A percentile compares a stretch with the other conserved stretches of the same genome.
phyloP scores from a whole-genome alignment of 495 filamentous ascomycete genomes.

The Penicillium herquei region DNA sequence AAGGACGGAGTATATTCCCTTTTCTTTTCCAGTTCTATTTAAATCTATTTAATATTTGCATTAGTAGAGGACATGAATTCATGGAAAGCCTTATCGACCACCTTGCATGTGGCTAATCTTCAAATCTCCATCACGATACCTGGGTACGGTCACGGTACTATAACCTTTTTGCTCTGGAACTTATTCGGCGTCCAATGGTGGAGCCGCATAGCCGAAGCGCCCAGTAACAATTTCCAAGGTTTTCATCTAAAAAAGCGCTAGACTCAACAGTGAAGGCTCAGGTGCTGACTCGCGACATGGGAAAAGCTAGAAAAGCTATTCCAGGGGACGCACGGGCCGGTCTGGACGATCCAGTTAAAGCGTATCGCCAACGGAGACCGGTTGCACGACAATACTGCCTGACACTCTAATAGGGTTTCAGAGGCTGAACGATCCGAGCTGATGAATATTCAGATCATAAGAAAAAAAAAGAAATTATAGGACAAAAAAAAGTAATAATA shows the following conservation, averaged over 20 bases:
- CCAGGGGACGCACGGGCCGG: slow-evolving; percentile 21
- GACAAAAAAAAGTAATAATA: no score
- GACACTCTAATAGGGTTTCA: slow-evolving; percentile 22
- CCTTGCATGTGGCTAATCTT: slow-evolving; percentile 15
- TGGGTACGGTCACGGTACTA: no score
- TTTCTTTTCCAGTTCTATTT: no score
- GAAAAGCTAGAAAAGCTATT: slow-evolving; percentile 2
- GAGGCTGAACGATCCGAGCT: slow-evolving; percentile 24
- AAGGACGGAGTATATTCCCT: no score
- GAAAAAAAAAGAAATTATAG: no score
- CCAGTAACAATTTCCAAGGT: slow-evolving; percentile 4
- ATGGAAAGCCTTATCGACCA: slow-evolving; percentile 10
- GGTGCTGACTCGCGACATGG: neutral
- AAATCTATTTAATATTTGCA: no score
- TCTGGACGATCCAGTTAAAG: slow-evolving; percentile 27
- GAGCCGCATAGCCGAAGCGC: slow-evolving; percentile 15
- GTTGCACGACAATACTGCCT: slow-evolving; percentile 11
- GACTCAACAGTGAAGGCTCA: slow-evolving; percentile 2
- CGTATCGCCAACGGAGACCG: slow-evolving; percentile 42
- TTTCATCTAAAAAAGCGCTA: slow-evolving; percentile 2
- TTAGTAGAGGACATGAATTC: neutral
- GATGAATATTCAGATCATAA: slow-evolving; percentile 14
- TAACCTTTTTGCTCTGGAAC: neutral
- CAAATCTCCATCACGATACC: neutral
- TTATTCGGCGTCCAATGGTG: slow-evolving; percentile 6